Conservation (phyloP, 257 asterid species). For the Cinchona pubescens region DNA sequence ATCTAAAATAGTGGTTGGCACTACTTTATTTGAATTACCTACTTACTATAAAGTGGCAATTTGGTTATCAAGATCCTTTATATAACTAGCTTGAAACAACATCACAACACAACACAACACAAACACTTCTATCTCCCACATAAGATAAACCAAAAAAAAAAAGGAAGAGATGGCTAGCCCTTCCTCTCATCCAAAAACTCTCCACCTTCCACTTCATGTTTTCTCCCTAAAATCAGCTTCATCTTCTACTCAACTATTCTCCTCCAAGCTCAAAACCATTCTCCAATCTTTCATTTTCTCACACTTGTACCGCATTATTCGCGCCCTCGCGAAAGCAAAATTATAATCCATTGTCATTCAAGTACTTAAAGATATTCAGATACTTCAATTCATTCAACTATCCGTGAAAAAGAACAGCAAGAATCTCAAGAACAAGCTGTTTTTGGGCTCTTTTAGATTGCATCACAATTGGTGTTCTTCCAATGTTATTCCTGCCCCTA, state of each 20-base stretch:
- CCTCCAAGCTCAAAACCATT: slow-evolving; percentile 47
- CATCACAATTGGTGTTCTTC: slow-evolving; percentile 93
- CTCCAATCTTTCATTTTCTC: slow-evolving; percentile 63
- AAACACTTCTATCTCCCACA: slow-evolving; percentile 1
- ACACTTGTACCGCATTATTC: slow-evolving; percentile 47
- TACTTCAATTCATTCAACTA: slow-evolving; percentile 29
- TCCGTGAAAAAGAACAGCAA: slow-evolving; percentile 32
- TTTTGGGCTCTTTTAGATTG: slow-evolving; percentile 67
- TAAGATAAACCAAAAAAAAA: slow-evolving; percentile 10
- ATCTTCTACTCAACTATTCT: slow-evolving; percentile 36
- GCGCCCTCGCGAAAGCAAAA: slow-evolving; percentile 45
- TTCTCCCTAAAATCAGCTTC: slow-evolving; percentile 46
- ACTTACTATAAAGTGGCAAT: slow-evolving; percentile 37
- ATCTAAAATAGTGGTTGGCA: slow-evolving; percentile 51
- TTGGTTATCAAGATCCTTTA: slow-evolving; percentile 60
- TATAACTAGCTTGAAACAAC: slow-evolving; percentile 28
- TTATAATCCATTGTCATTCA: slow-evolving; percentile 42
- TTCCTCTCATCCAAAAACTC: slow-evolving; percentile 45
- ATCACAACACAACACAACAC: slow-evolving; percentile 2
- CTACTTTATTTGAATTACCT: slow-evolving; percentile 60
- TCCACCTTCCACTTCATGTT: slow-evolving; percentile 30
- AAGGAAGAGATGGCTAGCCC: slow-evolving; percentile 34
- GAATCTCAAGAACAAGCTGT: slow-evolving; percentile 36
- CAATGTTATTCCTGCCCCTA: slow-evolving; percentile 42
- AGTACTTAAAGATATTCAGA: slow-evolving; percentile 41